Conservation (phyloP, 1,284 basidiomycete species). For the Moesziomyces aphidis region DNA sequence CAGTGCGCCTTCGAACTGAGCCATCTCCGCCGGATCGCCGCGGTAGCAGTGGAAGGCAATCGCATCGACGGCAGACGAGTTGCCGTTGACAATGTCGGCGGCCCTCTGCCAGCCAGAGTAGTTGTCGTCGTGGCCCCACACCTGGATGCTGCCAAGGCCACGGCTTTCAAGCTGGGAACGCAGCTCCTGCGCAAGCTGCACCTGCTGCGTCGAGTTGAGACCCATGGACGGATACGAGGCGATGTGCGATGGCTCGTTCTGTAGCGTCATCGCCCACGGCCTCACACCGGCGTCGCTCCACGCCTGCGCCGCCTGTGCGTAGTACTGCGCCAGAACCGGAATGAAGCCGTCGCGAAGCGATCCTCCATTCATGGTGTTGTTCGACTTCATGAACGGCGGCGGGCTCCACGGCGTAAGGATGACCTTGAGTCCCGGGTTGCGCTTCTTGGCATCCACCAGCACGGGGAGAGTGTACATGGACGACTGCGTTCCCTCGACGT, state of each 20-base stretch:
- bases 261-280: conserved; percentile 54
- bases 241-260: conserved; percentile 53
- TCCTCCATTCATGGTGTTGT: conserved; percentile 47
- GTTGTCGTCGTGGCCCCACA: conserved; percentile 60
- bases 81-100: conserved; percentile 43
- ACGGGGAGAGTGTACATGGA: conserved; percentile 46
- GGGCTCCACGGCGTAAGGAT: conserved; percentile 51
- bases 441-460: conserved; percentile 39
- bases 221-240: conserved; percentile 51
- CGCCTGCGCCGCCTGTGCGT: conserved; percentile 29
- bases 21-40: conserved; percentile 40
- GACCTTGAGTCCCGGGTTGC: conserved; percentile 50
- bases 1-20: conserved; percentile 18
- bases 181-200: conserved; percentile 24
- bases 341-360: conserved; percentile 33
- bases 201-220: conserved; percentile 26
- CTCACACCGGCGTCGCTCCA: conserved; percentile 31
- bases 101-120: conserved; percentile 35
- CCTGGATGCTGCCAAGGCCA: conserved; percentile 20
- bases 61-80: conserved; percentile 43
- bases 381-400: conserved; percentile 58
- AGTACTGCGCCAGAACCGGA: conserved; percentile 45
- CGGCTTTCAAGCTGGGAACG: conserved; percentile 21
- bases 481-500: conserved; percentile 25
- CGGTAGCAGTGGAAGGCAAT: conserved; percentile 60